Evolutionary conservation across 1,139 yeast species (phyloP).

Genomic region (Debaryomyces fabryi): DNA sequence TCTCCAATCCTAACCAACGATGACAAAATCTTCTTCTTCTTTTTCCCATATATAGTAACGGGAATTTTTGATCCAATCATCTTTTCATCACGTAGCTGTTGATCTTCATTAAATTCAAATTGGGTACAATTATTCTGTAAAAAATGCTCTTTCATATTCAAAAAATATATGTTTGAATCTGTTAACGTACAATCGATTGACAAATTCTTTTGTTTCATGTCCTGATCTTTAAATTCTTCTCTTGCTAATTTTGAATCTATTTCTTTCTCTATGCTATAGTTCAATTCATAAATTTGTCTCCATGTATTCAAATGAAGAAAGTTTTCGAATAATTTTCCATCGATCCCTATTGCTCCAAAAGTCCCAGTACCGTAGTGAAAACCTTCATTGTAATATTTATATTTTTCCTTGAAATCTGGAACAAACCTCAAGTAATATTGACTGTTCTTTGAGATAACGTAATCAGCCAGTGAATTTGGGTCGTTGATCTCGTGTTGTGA

Average conservation of each 20-base stretch:
- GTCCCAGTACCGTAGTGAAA: constrained; percentile 30
- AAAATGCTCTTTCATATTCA: constrained; percentile 15
- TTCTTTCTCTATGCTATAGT: constrained; percentile 38
- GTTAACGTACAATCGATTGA: neutral
- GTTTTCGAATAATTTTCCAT: constrained; percentile 36
- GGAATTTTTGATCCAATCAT: constrained; percentile 33
- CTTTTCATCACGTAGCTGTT: constrained; percentile 22
- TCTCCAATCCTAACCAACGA: constrained; percentile 38
- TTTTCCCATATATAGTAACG: constrained; percentile 36
- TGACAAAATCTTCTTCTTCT: constrained; percentile 42
- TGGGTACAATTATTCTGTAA: neutral
- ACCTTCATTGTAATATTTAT: constrained; percentile 31
- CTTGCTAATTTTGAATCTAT: constrained; percentile 34
- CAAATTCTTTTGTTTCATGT: constrained; percentile 40
- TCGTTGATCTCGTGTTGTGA: constrained; percentile 44
- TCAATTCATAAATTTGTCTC: constrained; percentile 33
- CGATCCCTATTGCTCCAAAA: constrained; percentile 36
- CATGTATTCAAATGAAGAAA: constrained; percentile 35
- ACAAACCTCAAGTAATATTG: constrained; percentile 46
- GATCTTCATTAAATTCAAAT: constrained; percentile 16
- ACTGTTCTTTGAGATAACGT: constrained; percentile 38
- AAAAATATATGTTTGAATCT: constrained; percentile 4
- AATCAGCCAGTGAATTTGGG: constrained; percentile 35
- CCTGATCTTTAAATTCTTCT: constrained; percentile 30
- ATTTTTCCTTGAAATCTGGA: constrained; percentile 39